phyloP scores from a whole-genome alignment of 352 stramenopile genomes.

The Nothophytophthora sp. region DNA sequence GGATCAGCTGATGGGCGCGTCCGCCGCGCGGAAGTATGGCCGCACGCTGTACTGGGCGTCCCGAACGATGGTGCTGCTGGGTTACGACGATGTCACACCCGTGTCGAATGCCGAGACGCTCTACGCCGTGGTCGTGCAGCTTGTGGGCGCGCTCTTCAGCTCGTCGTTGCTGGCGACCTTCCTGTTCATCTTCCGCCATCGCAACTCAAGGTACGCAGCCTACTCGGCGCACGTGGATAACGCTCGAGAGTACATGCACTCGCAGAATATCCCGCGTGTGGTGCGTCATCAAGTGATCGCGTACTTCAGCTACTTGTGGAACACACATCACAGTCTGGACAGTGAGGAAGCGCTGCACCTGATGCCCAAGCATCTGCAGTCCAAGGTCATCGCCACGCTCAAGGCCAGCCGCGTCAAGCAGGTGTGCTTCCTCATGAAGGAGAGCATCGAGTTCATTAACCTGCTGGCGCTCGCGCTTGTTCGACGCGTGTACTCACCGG shows the following conservation, averaged over 20 bases:
- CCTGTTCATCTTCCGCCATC: conserved; percentile 74
- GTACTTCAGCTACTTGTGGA: conserved; percentile 73
- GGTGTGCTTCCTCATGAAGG: conserved; percentile 69
- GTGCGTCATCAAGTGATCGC: conserved; percentile 52
- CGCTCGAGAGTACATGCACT: conserved; percentile 70
- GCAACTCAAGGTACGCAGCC: conserved; percentile 46
- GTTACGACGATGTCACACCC: conserved; percentile 67
- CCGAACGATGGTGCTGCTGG: conserved; percentile 56
- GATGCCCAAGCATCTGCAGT: conserved; percentile 69
- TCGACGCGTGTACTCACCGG: conserved; percentile 57
- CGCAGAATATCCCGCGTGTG: conserved; percentile 53
- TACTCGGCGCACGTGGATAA: conserved; percentile 71
- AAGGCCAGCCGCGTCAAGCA: conserved; percentile 67
- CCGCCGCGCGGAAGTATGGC: conserved; percentile 47
- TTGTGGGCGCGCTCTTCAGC: conserved; percentile 53
- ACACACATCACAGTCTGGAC: conserved; percentile 59
- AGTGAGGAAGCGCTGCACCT: conserved; percentile 57
- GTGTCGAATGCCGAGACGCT: conserved; percentile 57
- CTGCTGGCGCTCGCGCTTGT: conserved; percentile 45
- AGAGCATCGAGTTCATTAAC: conserved; percentile 77
- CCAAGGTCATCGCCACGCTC: conserved; percentile 58
- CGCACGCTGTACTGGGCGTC: conserved; percentile 63
- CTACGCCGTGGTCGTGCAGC: conserved; percentile 45
- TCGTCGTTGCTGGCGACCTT: conserved; percentile 66
- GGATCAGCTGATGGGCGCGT: conserved; percentile 48